Base-by-base conservation (phyloP, 2,329 filamentous ascomycete species). In the Ophiostoma ips region DNA sequence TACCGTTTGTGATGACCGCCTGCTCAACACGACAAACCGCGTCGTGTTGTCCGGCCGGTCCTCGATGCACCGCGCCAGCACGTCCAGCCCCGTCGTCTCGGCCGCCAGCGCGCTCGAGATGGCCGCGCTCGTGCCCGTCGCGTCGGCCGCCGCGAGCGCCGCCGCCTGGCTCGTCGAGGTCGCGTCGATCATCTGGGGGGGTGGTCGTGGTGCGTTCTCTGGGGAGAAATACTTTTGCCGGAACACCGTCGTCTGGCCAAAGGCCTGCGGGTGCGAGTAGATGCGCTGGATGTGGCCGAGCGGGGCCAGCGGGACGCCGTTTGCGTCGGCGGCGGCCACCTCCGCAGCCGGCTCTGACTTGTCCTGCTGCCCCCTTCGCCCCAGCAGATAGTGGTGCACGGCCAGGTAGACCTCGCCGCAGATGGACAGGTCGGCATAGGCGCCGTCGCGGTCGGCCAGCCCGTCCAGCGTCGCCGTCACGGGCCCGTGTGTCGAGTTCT, bases 261-360 rank as follows among this genome's bases (percentile, higher is more conserved):
- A 95, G 28, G 88, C 92, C 66, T 98, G 92, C 10, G 90, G 89
- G 66, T 98, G 92, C 21, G 87, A 92, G 69, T 95, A 94, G 37
- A 98, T 66, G 60, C 83, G 82, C 58, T 73, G 76, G 59, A 96
- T 75, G 58, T 83, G 72, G 50, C 68, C 65, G 54, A 89, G 65
- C 55, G 69, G 67, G 48, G 62, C 59, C 36, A 74, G 58, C 3
- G 80, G 77, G 12, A 44, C 45, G 24, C 16, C 58, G 50, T 44
- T 49, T 52, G 24, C 33, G 4, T 40, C 15, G 6, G 24, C 19
- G 9, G 38, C 15, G 10, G 21, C 6, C 21, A 35, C 28, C 7
- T 21, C 35, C 10, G 19, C 19, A 16, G 9, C 36, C 21, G 28
- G 7, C 37, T 35, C 24, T 28, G 18, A 41, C 19, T 9, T 15